phyloP scores from a whole-genome alignment of 2,329 filamentous ascomycete genomes.

The Boeremia exigua region DNA sequence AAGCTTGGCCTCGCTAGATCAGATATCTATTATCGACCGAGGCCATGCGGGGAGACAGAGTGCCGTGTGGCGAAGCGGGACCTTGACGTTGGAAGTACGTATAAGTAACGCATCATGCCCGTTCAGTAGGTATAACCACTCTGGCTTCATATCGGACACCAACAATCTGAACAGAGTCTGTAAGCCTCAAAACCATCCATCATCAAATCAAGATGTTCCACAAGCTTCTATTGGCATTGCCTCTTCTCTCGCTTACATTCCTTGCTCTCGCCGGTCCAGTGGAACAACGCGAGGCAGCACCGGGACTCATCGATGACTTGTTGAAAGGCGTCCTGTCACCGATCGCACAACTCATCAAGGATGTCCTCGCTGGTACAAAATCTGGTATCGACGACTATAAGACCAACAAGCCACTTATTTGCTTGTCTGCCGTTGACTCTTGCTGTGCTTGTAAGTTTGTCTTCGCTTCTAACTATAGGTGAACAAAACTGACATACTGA shows the following conservation, averaged over 20 bases:
- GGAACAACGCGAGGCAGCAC: constrained; percentile 27
- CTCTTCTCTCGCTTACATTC: constrained; percentile 23
- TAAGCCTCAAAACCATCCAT: background rate
- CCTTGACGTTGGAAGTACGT: background rate
- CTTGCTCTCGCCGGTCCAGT: constrained; percentile 29
- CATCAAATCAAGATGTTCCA: constrained; percentile 21
- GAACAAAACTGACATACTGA: background rate
- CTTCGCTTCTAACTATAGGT: background rate
- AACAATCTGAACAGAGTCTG: too few species aligned
- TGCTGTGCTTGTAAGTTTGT: constrained; percentile 40
- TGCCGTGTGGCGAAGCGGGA: constrained; percentile 1
- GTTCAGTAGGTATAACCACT: background rate
- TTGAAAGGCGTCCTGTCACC: constrained; percentile 25
- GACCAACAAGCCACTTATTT: constrained; percentile 29
- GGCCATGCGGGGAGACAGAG: background rate
- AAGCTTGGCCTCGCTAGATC: constrained; percentile 2
- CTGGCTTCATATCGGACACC: too few species aligned
- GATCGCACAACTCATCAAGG: constrained; percentile 34
- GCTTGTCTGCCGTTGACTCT: constrained; percentile 28
- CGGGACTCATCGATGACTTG: constrained; percentile 34
- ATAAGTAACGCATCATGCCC: background rate
- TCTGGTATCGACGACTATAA: constrained; percentile 35
- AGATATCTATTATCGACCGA: background rate
- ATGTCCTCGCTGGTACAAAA: constrained; percentile 34
- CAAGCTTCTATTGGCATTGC: constrained; percentile 22